These are phyloP conservation scores for Rhizopogon sp. DNA, from an alignment of 768 basidiomycete genomes.

Conservation along the genomic window DNA sequence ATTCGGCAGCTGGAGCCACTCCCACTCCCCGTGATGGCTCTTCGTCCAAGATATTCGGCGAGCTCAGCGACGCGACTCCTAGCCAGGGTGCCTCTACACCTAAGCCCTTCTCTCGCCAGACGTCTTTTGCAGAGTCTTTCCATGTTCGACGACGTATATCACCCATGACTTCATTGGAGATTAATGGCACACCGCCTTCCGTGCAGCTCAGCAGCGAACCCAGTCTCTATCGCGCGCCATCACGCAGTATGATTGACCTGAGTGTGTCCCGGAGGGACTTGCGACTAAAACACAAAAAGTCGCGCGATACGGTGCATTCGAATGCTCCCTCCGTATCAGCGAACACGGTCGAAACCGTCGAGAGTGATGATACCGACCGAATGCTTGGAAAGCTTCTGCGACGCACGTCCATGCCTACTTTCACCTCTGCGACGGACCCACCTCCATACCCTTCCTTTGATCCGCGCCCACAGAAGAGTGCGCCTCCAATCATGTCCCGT, in stretches of 20 bases:
- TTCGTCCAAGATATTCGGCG: conserved; percentile 6
- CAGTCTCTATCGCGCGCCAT: conserved; percentile 52
- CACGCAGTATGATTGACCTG: conserved; percentile 62
- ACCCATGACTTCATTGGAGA: not conserved
- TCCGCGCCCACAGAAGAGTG: conserved; percentile 18
- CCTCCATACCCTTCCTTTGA: conserved; percentile 62
- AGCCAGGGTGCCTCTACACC: conserved; percentile 9
- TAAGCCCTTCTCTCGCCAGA: conserved; percentile 15
- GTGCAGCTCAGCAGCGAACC: conserved; percentile 24
- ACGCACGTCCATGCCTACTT: conserved; percentile 70
- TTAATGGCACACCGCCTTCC: conserved; percentile 3
- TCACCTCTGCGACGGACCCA: conserved; percentile 50
- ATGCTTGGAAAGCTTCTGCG: conserved; percentile 41
- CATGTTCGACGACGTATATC: not conserved
- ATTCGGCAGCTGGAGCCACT: not conserved
- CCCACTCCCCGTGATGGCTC: not conserved
- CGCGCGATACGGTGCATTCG: conserved; percentile 10
- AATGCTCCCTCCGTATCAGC: conserved; percentile 10
- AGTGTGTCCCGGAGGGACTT: conserved; percentile 22
- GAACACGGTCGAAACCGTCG: conserved; percentile 11
- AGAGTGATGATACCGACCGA: conserved; percentile 17
- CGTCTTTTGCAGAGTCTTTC: conserved; percentile 5
- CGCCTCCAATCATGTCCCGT: conserved; percentile 29
- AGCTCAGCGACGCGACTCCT: conserved; percentile 2
- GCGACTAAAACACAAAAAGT: conserved; percentile 10